Evolutionary conservation across 2,329 filamentous ascomycete species (phyloP).

Genomic region (Orbilia javanica): DNA sequence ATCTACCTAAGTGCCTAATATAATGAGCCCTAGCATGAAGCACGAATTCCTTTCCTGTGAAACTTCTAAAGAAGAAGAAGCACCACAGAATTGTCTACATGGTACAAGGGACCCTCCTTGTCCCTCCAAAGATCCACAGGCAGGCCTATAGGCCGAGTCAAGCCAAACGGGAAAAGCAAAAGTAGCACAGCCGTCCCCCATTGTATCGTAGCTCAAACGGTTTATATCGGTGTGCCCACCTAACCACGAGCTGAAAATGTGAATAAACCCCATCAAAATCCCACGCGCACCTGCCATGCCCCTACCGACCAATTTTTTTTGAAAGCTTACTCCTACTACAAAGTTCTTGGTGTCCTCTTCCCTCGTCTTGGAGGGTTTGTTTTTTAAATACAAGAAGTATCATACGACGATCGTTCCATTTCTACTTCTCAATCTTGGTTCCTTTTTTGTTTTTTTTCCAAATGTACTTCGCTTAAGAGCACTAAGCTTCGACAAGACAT

Average conservation of each 20-base stretch:
- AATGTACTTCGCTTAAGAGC: not conserved
- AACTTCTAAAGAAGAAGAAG: slow-evolving; percentile 4
- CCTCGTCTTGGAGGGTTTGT: not conserved
- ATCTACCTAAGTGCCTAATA: not conserved
- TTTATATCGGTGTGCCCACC: slow-evolving; percentile 15
- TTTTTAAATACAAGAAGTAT: not conserved
- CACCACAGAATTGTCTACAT: not conserved
- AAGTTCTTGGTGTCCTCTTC: not conserved
- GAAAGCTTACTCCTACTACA: not conserved
- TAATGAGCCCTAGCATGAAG: slow-evolving; percentile 6
- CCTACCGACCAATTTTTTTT: not conserved
- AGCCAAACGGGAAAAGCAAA: not conserved
- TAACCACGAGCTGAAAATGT: not conserved
- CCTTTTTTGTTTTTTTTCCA: not conserved
- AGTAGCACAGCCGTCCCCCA: slow-evolving; percentile 27
- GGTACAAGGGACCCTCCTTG: slow-evolving; percentile 1
- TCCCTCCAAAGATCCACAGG: not conserved
- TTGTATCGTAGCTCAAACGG: not conserved
- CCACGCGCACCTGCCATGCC: slow-evolving; percentile 6
- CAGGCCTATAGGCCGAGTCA: not conserved
- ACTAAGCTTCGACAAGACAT: slow-evolving; percentile 1
- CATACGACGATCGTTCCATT: slow-evolving; percentile 17
- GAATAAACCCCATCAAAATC: slow-evolving; percentile 9
- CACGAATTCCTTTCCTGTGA: slow-evolving; percentile 7
- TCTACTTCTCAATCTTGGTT: not conserved